These are phyloP conservation scores for Botrytis deweyae DNA, from an alignment of 2,329 filamentous ascomycete genomes.

Conservation along the genomic window DNA sequence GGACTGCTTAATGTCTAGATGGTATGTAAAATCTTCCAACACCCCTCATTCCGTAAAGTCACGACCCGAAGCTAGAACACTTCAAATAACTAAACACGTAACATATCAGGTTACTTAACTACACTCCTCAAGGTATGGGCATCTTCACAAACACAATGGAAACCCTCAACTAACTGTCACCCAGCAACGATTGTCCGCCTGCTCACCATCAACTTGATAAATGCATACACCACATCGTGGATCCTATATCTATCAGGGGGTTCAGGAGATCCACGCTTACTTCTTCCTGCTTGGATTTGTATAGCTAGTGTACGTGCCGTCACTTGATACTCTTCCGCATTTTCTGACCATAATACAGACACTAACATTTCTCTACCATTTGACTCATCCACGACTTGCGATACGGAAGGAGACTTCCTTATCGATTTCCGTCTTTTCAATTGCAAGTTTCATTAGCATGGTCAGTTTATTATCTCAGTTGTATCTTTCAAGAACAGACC, in stretches of 20 bases:
- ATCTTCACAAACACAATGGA: neutral
- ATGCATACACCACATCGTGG: conserved; percentile 72
- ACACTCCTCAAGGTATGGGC: conserved; percentile 61
- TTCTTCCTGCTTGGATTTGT: conserved; percentile 75
- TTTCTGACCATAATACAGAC: conserved; percentile 48
- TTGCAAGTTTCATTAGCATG: conserved; percentile 76
- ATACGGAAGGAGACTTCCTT: conserved; percentile 77
- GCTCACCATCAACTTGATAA: conserved; percentile 70
- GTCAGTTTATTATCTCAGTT: conserved; percentile 65
- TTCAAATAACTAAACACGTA: conserved; percentile 12
- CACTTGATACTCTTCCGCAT: neutral
- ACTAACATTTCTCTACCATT: conserved; percentile 71
- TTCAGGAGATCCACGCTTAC: conserved; percentile 66
- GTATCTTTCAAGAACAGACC: conserved; percentile 45
- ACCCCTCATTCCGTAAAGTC: neutral
- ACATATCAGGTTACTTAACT: conserved; percentile 69
- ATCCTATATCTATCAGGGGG: conserved; percentile 69
- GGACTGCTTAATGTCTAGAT: conserved; percentile 81
- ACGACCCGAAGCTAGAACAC: neutral
- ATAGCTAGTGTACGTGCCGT: conserved; percentile 63
- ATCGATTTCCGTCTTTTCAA: conserved; percentile 74
- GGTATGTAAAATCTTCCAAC: conserved; percentile 48
- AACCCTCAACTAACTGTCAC: neutral
- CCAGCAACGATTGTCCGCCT: conserved; percentile 74
- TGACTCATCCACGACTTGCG: conserved; percentile 74